Evolutionary conservation across 192 early-diverging fungal species (phyloP).

Genomic region (Coemansia sp.): DNA sequence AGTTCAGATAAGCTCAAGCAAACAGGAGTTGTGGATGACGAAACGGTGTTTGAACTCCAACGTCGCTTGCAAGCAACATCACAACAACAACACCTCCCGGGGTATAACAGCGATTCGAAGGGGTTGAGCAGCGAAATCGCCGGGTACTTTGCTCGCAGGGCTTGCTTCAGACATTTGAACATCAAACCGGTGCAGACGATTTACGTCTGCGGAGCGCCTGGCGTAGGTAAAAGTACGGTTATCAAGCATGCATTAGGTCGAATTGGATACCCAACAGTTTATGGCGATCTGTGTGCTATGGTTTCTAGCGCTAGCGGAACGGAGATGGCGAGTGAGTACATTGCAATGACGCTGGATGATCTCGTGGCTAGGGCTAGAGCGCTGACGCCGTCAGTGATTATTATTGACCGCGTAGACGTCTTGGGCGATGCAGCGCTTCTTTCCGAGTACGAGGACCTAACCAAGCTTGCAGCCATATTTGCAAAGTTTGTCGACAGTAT

Average conservation of each 20-base stretch:
- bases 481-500: conserved; percentile 18
- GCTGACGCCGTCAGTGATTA: conserved; percentile 26
- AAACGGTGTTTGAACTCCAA: neutral
- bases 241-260: conserved; percentile 17
- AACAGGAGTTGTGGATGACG: neutral
- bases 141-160: conserved; percentile 26
- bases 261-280: conserved; percentile 15
- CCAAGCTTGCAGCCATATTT: conserved; percentile 15
- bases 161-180: conserved; percentile 15
- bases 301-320: conserved; percentile 28
- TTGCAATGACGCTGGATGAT: conserved; percentile 27
- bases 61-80: neutral
- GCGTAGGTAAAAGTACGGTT: conserved; percentile 33
- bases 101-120: conserved; percentile 21
- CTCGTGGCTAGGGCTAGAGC: conserved; percentile 14
- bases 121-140: conserved; percentile 16
- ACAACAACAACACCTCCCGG: neutral
- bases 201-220: conserved; percentile 21
- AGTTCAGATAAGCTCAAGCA: neutral
- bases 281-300: conserved; percentile 24
- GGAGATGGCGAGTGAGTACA: conserved; percentile 29
- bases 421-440: conserved; percentile 25
- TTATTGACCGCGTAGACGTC: conserved; percentile 23
- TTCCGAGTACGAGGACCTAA: conserved; percentile 6
- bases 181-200: conserved; percentile 22